A percentile compares a stretch with the other conserved stretches of the same genome.
phyloP scores from a whole-genome alignment of 2,329 filamentous ascomycete species.

The Penicillium sp. region DNA sequence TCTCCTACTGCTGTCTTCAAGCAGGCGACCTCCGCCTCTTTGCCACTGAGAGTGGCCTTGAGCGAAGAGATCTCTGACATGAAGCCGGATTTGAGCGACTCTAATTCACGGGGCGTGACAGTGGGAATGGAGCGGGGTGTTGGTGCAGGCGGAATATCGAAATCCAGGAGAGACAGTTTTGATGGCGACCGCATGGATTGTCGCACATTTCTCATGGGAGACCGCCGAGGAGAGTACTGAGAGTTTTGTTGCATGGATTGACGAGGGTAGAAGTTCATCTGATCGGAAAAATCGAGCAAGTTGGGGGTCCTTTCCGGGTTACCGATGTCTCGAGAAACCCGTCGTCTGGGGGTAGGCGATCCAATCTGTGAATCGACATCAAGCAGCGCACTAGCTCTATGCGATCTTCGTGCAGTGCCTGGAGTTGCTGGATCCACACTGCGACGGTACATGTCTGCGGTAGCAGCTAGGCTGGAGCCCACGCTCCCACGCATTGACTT shows the following conservation, averaged over 20 bases:
- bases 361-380: constrained; percentile 34
- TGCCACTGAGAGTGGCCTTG: constrained; percentile 85
- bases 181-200: constrained; percentile 40
- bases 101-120: constrained; percentile 87
- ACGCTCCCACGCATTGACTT: constrained; percentile 45
- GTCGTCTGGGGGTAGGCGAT: constrained; percentile 52
- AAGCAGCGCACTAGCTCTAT: constrained; percentile 29
- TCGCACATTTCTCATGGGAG: constrained; percentile 44
- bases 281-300: constrained; percentile 86
- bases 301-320: constrained; percentile 66
- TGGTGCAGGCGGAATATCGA: constrained; percentile 89
- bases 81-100: constrained; percentile 86
- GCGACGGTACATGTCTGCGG: constrained; percentile 9
- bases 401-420: constrained; percentile 46
- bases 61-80: constrained; percentile 93
- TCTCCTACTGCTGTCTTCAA: constrained; percentile 85
- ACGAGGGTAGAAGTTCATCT: constrained; percentile 59
- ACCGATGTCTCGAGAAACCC: constrained; percentile 45
- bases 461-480: constrained; percentile 42
- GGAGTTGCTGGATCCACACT: constrained; percentile 44
- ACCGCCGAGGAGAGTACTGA: constrained; percentile 42
- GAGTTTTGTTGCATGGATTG: constrained; percentile 44
- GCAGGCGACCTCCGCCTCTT: constrained; percentile 85
- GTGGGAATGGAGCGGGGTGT: constrained; percentile 89
- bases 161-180: constrained; percentile 75